Conservation (phyloP, 2,329 filamentous ascomycete genomes). For the Fusarium burgessii region DNA sequence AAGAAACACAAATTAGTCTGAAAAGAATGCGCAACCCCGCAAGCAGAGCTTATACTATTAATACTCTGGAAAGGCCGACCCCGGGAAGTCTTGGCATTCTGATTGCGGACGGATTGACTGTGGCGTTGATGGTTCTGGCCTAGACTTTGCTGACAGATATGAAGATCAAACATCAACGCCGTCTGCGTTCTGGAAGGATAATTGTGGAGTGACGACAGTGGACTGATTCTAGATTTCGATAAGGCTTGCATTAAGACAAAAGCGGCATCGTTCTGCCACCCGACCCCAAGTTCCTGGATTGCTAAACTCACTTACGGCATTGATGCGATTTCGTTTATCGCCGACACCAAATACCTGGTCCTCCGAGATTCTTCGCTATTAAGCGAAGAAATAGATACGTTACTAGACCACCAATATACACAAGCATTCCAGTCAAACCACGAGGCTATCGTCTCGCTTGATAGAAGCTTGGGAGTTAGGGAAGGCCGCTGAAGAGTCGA, state of each 20-base stretch:
- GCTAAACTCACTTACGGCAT: not conserved
- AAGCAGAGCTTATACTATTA: not conserved
- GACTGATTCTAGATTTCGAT: not conserved
- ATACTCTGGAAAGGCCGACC: not conserved
- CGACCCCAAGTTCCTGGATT: not conserved
- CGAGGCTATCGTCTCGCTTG: not conserved
- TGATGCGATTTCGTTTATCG: not conserved
- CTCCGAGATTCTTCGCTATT: not conserved
- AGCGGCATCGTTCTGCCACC: not conserved
- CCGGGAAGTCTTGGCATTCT: not conserved
- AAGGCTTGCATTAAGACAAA: not conserved
- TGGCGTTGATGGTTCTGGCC: slow-evolving; percentile 1
- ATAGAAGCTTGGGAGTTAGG: not conserved
- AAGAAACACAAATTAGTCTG: fast-evolving
- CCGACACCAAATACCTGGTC: not conserved
- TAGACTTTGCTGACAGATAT: not conserved
- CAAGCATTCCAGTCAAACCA: not conserved
- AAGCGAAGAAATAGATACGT: not conserved
- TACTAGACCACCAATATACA: fast-evolving
- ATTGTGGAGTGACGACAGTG: not conserved
- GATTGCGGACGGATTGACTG: not conserved
- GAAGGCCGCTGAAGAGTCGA: not conserved
- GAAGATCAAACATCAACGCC: not conserved
- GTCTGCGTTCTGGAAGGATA: not conserved
- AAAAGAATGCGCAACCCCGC: not conserved